Base-by-base conservation (phyloP, 2,329 filamentous ascomycete genomes). In the Colletotrichum costaricense region DNA sequence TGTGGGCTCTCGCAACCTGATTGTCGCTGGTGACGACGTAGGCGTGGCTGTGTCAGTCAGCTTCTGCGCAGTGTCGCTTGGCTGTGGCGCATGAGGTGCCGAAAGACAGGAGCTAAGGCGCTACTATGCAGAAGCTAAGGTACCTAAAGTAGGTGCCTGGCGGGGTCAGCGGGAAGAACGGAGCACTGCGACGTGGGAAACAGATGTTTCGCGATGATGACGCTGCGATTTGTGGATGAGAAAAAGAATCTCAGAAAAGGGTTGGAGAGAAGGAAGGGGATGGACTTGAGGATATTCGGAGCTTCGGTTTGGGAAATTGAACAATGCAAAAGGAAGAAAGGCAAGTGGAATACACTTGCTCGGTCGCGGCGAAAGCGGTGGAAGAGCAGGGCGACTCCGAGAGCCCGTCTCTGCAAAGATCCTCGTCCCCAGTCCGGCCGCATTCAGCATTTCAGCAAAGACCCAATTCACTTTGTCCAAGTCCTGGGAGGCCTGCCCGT, bases 1-100 rank as follows among this genome's bases (percentile, higher is more conserved):
- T 63, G 72, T 74, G 63, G 72, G 68, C 67, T 74, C 67, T 68
- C 72, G 68, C 72, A 74, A 74, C 68, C 72, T 74, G 72, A 67
- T 74, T 74, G 72, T 71, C 67, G 72, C 68, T 75, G 77, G 80
- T 82, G 80, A 82, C 80, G 80, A 81, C 77, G 78, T 79, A 77
- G 75, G 24, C 62, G 77, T 78, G 77, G 77, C 77, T 78, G 76
- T 77, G 77, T 67, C 72, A 33, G 68, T 67, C 69, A 68, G 73
- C 66, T 73, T 65, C 60, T 64, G 60, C 55, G 67, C 42, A 55
- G 60, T 28, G 57, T 24, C 65, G 58, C 68, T 74, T 74, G 72
- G 72, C 57, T 76, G 76, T 76, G 76, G 76, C 72, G 72, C 68
- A 74, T 67, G 54, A 14, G 63, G 28, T 62, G 60, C 72, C 62